These are phyloP conservation scores for Pythium dissimile DNA, from an alignment of 352 stramenopile species.

Conservation along the genomic window DNA sequence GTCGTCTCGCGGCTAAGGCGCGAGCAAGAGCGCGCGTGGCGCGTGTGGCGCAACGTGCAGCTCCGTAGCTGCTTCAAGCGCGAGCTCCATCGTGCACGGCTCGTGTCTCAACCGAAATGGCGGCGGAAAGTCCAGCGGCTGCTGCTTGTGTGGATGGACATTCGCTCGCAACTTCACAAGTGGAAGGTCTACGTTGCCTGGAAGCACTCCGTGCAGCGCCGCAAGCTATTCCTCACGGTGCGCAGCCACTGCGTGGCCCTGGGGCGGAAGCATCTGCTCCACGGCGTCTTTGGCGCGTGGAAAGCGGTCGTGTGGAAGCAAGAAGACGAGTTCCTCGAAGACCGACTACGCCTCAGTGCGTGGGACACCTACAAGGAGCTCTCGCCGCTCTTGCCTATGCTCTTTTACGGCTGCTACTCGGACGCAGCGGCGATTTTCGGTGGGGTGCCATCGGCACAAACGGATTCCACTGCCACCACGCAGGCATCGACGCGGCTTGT, in stretches of 20 bases:
- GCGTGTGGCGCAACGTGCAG: conserved; percentile 49
- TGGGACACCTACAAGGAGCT: conserved; percentile 60
- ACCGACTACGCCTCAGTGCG: conserved; percentile 45
- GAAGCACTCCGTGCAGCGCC: conserved; percentile 39
- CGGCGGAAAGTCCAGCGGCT: conserved; percentile 43
- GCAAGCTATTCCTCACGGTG: conserved; percentile 47
- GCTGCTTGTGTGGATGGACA: conserved; percentile 47
- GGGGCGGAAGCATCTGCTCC: conserved; percentile 37
- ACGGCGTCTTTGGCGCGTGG: conserved; percentile 51
- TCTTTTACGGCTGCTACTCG: conserved; percentile 61
- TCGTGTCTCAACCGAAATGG: conserved; percentile 44
- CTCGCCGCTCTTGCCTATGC: conserved; percentile 46
- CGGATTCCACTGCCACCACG: neutral
- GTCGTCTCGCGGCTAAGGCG: conserved; percentile 10
- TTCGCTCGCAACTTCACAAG: conserved; percentile 21
- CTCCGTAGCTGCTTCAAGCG: conserved; percentile 55
- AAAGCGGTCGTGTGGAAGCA: conserved; percentile 65
- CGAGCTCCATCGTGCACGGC: conserved; percentile 43
- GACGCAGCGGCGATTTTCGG: conserved; percentile 56
- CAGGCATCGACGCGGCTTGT: neutral
- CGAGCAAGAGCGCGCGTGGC: conserved; percentile 28
- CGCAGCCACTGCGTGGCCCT: conserved; percentile 37
- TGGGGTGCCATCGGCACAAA: conserved; percentile 28
- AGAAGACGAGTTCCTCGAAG: conserved; percentile 52
- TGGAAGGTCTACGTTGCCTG: conserved; percentile 49